These are phyloP conservation scores for Vigna unguiculata DNA, from an alignment of 306 rosid genomes.

Conservation along the genomic window DNA sequence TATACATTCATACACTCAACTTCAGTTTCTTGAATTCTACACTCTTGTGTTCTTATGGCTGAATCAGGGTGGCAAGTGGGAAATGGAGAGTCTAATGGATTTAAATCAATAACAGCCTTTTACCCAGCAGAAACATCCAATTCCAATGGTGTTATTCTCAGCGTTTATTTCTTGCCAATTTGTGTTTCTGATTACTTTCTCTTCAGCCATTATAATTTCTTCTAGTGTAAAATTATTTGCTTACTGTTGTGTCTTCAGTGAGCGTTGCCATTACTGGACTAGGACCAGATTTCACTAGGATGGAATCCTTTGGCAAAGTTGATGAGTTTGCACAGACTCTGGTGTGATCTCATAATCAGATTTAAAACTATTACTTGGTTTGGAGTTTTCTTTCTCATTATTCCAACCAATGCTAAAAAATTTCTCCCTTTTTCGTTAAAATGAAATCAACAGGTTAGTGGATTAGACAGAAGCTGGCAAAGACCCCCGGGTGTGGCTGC, in stretches of 20 bases:
- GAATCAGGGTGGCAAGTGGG: constrained; percentile 79
- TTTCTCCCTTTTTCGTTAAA: neutral
- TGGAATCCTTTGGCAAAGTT: constrained; percentile 96
- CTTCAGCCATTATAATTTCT: neutral
- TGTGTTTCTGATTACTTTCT: constrained; percentile 22
- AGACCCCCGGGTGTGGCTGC: constrained; percentile 90
- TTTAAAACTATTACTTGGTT: constrained; percentile 6
- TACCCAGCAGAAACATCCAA: constrained; percentile 64
- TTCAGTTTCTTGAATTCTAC: constrained; percentile 12
- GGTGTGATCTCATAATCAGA: constrained; percentile 50
- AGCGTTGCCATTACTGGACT: constrained; percentile 85
- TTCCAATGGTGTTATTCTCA: constrained; percentile 66
- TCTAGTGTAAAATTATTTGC: neutral
- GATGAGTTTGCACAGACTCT: constrained; percentile 94
- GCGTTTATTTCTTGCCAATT: neutral
- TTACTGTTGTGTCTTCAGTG: constrained; percentile 53
- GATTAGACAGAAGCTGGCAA: constrained; percentile 96
- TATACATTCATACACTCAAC: neutral
- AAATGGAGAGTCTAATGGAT: constrained; percentile 78
- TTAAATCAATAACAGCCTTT: constrained; percentile 88
- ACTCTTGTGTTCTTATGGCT: constrained; percentile 5
- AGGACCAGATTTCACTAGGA: constrained; percentile 90
- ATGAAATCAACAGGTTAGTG: constrained; percentile 72
- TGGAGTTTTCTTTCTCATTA: neutral
- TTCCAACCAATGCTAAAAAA: constrained; percentile 17